A percentile compares a stretch with the other conserved stretches of the same genome.
Evolutionary conservation across 2,329 filamentous ascomycete species (phyloP).

Genomic region (Aureobasidium sp.): DNA sequence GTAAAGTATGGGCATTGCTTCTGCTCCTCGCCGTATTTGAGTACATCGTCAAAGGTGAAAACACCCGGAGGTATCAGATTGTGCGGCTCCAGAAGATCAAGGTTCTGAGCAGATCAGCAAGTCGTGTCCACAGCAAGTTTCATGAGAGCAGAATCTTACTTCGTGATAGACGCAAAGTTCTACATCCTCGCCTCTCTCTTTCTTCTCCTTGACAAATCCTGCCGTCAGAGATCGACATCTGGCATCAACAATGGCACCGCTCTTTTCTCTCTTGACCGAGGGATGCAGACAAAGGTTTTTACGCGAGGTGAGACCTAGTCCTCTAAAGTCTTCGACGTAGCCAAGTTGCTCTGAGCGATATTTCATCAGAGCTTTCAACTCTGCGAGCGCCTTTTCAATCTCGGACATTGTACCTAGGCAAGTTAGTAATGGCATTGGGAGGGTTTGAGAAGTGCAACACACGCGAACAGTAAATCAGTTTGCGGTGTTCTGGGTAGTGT

Average conservation of each 20-base stretch:
- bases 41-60: constrained; percentile 85
- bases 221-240: constrained; percentile 91
- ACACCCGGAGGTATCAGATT: constrained; percentile 92
- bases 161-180: constrained; percentile 95
- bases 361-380: constrained; percentile 89
- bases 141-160: constrained; percentile 27
- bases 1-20: constrained; percentile 99
- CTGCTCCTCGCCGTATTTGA: constrained; percentile 85
- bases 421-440: background rate
- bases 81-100: constrained; percentile 89
- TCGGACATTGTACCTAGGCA: constrained; percentile 86
- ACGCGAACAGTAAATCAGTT: constrained; percentile 98
- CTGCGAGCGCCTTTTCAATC: constrained; percentile 93
- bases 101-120: constrained; percentile 47
- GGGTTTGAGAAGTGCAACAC: constrained; percentile 18
- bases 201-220: constrained; percentile 96
- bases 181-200: constrained; percentile 87
- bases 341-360: constrained; percentile 88
- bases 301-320: constrained; percentile 84
- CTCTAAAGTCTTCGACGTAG: constrained; percentile 84
- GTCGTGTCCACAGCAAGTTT: background rate
- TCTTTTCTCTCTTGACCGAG: constrained; percentile 93
- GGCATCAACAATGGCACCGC: constrained; percentile 88
- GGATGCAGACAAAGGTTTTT: constrained; percentile 97
- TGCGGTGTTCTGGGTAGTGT: constrained; percentile 84